Evolutionary conservation across 1,139 yeast species (phyloP), one percentile per base, ranked within the genome.

Genomic region (Geotrichum reessii): DNA sequence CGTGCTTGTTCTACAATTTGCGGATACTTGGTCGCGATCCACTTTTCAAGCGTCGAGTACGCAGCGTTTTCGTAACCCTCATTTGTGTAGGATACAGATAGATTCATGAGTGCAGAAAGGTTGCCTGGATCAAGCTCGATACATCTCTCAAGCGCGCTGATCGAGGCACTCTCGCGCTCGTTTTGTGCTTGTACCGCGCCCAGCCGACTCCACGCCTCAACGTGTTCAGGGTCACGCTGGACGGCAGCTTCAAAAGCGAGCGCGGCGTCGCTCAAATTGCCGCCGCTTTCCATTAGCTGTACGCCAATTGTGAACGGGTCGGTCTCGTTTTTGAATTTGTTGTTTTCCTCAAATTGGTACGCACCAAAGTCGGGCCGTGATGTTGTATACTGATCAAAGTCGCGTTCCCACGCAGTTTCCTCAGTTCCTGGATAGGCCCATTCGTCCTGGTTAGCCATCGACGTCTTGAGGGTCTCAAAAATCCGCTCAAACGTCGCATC

Each of bases 21-120:
- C 2, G 98, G 97, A 71, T 92, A 93, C 72, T 91, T 91, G 11
- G 95, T 85, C 56, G 91, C 87, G 48, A 93, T 83, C 98, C 98
- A 93, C 68, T 91, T 81, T 73, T 90, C 97, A 69, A 93, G 79
- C 28, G 97, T 89, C 1, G 95, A 95, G 73, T 89, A 90, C 1
- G 98, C 97, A 8, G 97, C 96, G 69, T 90, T 87, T 71, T 93
- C 98, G 70, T 91, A 92, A 24, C 98, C 98, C 75, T 92, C 98
- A 68, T 93, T 93, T 61, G 93, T 91, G 74, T 92, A 93, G 5
- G 97, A 88, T 47, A 93, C 93, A 0, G 97, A 95, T 64, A 92
- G 77, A 47, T 87, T 86, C 90, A 92, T 86, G 66, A 91, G 78
- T 1, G 97, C 97, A 60, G 81, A 81, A 31, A 88, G 77, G 70